Evolutionary conservation across 176 grass and related monocot genomes (phyloP).

Genomic region (Phyllostachys edulis): DNA sequence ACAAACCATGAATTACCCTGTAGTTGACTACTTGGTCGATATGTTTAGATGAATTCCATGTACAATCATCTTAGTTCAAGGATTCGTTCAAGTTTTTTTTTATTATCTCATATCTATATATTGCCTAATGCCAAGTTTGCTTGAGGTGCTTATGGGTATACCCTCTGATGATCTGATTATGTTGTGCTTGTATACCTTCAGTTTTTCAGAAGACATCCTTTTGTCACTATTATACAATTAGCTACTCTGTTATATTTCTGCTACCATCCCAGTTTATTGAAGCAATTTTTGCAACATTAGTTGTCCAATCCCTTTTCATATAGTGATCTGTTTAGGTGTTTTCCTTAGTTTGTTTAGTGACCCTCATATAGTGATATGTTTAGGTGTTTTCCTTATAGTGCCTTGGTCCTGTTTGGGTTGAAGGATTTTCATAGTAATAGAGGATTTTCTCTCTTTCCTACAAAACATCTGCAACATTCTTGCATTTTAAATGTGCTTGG

Average conservation of each 20-base stretch:
- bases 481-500: background rate
- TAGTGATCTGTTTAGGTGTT: background rate
- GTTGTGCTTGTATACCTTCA: background rate
- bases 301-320: background rate
- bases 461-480: background rate
- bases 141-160: background rate
- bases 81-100: background rate
- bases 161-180: background rate
- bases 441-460: background rate
- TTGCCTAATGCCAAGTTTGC: background rate
- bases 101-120: background rate
- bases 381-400: background rate
- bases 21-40: background rate
- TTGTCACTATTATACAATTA: background rate
- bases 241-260: background rate
- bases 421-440: background rate
- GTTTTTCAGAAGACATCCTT: background rate
- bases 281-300: background rate
- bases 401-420: background rate
- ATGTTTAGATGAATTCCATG: background rate
- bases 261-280: background rate
- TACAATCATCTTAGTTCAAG: background rate
- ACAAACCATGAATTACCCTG: background rate
- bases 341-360: background rate
- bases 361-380: background rate